Percentiles rank a stretch among this genome's conserved stretches.
Conservation (phyloP, 129 eudicot genomes). For the Centella asiatica region DNA sequence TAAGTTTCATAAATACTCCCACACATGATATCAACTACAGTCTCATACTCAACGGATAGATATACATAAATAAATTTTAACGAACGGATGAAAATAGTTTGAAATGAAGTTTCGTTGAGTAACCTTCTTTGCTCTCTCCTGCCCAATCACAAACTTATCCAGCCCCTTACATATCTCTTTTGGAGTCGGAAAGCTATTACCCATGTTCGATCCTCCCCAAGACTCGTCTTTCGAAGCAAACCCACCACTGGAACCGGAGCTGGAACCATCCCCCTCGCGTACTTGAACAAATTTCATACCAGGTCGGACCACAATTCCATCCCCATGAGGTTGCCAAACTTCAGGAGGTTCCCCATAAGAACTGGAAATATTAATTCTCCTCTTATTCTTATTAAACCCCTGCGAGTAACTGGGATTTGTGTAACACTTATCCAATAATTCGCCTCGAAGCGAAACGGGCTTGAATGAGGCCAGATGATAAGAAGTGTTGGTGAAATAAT, state of each 20-base stretch:
- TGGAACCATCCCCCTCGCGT: conserved; percentile 25
- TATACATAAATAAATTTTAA: too few species aligned
- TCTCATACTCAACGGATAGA: too few species aligned
- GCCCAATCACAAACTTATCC: conserved; percentile 75
- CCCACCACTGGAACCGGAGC: conserved; percentile 44
- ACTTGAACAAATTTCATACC: conserved; percentile 40
- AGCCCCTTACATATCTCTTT: conserved; percentile 74
- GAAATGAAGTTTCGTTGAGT: too few species aligned
- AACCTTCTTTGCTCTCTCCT: conserved; percentile 67
- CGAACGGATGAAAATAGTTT: too few species aligned
- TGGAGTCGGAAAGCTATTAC: conserved; percentile 76
- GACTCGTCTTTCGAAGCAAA: conserved; percentile 48
- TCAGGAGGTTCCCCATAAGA: conserved; percentile 91
- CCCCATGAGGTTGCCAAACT: conserved; percentile 94
- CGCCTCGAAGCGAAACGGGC: conserved; percentile 42
- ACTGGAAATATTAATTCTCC: conserved; percentile 31
- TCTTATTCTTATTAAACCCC: conserved; percentile 21
- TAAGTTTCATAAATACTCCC: neutral
- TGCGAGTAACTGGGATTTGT: conserved; percentile 12
- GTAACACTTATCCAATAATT: conserved; percentile 25
- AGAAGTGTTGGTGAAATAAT: conserved; percentile 22
- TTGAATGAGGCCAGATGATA: conserved; percentile 35
- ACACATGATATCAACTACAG: neutral
- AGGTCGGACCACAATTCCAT: conserved; percentile 59
- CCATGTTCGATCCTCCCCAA: conserved; percentile 92